These are phyloP conservation scores for Amanita molliuscula DNA, from an alignment of 768 basidiomycete species.

Conservation along the genomic window DNA sequence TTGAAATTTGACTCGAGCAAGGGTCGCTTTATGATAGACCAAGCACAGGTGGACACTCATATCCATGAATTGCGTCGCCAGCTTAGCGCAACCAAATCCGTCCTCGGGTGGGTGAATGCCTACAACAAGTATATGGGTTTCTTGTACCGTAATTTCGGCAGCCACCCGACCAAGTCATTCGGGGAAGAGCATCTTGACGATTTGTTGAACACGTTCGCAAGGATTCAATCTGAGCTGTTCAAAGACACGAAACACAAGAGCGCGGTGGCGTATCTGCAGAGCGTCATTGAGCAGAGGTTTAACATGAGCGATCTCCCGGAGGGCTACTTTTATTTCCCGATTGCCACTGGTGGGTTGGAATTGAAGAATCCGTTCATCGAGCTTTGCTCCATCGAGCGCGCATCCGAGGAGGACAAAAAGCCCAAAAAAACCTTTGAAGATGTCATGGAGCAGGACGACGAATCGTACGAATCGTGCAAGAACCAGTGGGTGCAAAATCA, in stretches of 20 bases:
- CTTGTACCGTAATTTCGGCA: conserved; percentile 25
- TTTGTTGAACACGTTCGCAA: conserved; percentile 20
- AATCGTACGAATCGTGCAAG: conserved; percentile 18
- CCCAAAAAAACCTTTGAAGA: conserved; percentile 11
- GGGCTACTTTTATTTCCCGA: conserved; percentile 31
- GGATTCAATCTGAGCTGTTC: conserved; percentile 25
- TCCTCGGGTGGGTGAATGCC: conserved; percentile 27
- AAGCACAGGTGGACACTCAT: conserved; percentile 23
- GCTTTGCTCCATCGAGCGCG: conserved; percentile 12
- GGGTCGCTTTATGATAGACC: conserved; percentile 25
- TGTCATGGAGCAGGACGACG: conserved; percentile 16
- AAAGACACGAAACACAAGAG: conserved; percentile 11
- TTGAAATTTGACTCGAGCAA: conserved; percentile 22
- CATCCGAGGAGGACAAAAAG: conserved; percentile 16
- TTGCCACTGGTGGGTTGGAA: conserved; percentile 25
- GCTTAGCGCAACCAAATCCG: conserved; percentile 22
- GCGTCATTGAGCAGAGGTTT: conserved; percentile 16
- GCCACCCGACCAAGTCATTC: conserved; percentile 23
- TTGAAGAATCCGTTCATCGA: conserved; percentile 20
- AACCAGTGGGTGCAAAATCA: conserved; percentile 1
- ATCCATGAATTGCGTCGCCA: conserved; percentile 28
- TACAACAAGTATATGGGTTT: conserved; percentile 32
- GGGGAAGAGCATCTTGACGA: conserved; percentile 21
- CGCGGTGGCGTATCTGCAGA: conserved; percentile 14
- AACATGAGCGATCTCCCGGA: conserved; percentile 23